phyloP scores from a whole-genome alignment of 352 stramenopile genomes.

The Pythium utonaiense region DNA sequence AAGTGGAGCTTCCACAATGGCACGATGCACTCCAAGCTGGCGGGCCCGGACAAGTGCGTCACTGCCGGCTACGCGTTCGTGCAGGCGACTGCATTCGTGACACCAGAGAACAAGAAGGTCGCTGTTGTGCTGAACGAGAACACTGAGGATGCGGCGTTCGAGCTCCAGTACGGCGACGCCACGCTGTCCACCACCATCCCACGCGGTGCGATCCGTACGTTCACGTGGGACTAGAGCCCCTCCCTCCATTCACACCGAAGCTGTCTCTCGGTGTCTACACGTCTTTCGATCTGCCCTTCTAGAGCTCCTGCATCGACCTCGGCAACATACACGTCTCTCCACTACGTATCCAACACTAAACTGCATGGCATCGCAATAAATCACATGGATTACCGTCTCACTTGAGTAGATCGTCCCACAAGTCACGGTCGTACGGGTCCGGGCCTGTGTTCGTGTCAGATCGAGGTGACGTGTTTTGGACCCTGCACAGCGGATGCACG shows the following conservation, averaged over 20 bases:
- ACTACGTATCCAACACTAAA: neutral
- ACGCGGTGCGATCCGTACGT: slow-evolving; percentile 64
- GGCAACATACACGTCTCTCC: neutral
- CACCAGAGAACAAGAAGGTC: slow-evolving; percentile 66
- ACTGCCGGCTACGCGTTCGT: slow-evolving; percentile 77
- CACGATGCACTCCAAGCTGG: slow-evolving; percentile 44
- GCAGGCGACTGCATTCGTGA: slow-evolving; percentile 66
- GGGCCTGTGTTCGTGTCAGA: neutral
- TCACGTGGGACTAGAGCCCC: slow-evolving; percentile 47
- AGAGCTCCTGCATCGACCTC: neutral
- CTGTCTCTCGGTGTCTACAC: neutral
- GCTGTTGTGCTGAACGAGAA: slow-evolving; percentile 86
- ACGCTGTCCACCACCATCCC: slow-evolving; percentile 55
- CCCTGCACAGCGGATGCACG: slow-evolving; percentile 37
- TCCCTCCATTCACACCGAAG: neutral
- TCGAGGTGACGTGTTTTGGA: slow-evolving; percentile 9
- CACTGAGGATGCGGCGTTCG: slow-evolving; percentile 64
- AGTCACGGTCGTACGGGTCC: slow-evolving; percentile 62
- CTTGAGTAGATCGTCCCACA: slow-evolving; percentile 64
- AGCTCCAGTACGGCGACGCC: slow-evolving; percentile 43
- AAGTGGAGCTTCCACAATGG: slow-evolving; percentile 62
- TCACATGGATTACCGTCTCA: slow-evolving; percentile 6
- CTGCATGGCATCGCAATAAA: neutral
- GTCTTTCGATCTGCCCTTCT: neutral
- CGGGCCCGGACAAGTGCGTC: slow-evolving; percentile 56